A percentile compares a stretch with the other conserved stretches of the same genome.
Conservation (phyloP, 805 yeast genomes). For the Candida broadrunensis region DNA sequence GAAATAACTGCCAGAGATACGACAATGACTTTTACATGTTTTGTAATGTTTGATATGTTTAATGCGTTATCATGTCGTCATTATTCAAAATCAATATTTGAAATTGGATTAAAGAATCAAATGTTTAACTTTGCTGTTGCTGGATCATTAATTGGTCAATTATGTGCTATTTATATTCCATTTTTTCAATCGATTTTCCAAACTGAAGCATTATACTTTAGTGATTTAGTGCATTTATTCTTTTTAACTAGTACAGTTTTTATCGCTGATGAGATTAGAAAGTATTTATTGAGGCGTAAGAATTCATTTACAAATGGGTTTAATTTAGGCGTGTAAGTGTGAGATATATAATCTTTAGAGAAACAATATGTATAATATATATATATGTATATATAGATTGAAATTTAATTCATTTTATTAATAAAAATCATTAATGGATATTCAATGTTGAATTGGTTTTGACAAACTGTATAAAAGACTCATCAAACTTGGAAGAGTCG, state of each 20-base stretch:
- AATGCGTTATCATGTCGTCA: constrained; percentile 95
- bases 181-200: constrained; percentile 91
- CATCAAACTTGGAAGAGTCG: no score
- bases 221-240: constrained; percentile 65
- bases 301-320: constrained; percentile 11
- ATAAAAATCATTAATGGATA: no score
- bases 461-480: no score
- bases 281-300: constrained; percentile 39
- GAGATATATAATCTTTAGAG: no score
- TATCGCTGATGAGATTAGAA: constrained; percentile 79
- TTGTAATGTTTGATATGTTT: constrained; percentile 94
- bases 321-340: neutral
- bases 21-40: constrained; percentile 97
- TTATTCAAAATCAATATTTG: constrained; percentile 75
- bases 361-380: no score
- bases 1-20: constrained; percentile 91
- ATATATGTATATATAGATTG: no score
- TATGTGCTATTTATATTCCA: constrained; percentile 91
- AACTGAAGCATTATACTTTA: constrained; percentile 79
- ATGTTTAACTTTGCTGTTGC: constrained; percentile 95
- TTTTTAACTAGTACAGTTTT: constrained; percentile 75
- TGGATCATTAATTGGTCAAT: constrained; percentile 83
- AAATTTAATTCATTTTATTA: no score
- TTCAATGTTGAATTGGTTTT: no score
- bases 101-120: constrained; percentile 74